A percentile compares a stretch with the other conserved stretches of the same genome.
Evolutionary conservation across 768 basidiomycete genomes (phyloP).

Genomic region (Macrolepiota dolichaula): DNA sequence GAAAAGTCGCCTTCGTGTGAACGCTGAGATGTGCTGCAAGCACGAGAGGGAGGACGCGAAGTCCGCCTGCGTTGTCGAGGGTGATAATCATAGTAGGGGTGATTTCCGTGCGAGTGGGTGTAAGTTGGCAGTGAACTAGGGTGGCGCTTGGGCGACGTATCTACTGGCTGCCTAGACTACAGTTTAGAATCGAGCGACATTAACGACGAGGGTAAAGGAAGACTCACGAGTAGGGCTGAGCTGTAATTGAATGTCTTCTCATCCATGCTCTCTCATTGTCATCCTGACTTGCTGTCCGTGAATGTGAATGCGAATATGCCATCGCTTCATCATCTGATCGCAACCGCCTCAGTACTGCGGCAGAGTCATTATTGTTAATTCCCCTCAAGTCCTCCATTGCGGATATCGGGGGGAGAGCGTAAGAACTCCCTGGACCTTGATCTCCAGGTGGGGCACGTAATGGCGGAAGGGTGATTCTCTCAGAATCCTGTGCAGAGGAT

Average conservation of each 20-base stretch:
- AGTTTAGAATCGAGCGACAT: background rate
- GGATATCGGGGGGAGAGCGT: conserved; percentile 66
- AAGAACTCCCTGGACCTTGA: conserved; percentile 29
- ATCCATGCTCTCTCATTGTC: conserved; percentile 28
- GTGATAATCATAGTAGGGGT: conserved; percentile 20
- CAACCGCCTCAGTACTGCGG: conserved; percentile 64
- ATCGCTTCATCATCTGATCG: conserved; percentile 45
- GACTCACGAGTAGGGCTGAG: conserved; percentile 27
- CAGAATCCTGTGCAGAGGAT: conserved; percentile 24
- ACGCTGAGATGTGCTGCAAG: conserved; percentile 14
- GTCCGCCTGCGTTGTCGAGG: background rate
- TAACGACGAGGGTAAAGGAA: background rate
- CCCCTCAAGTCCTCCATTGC: conserved; percentile 63
- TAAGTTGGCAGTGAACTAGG: conserved; percentile 27
- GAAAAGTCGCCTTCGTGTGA: conserved; percentile 30
- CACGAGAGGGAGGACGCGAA: conserved; percentile 6
- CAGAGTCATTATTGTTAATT: conserved; percentile 49
- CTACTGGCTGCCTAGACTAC: conserved; percentile 18
- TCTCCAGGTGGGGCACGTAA: conserved; percentile 29
- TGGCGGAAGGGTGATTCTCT: conserved; percentile 39
- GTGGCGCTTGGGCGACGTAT: conserved; percentile 20
- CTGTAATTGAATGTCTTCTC: conserved; percentile 42
- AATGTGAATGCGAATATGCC: conserved; percentile 15
- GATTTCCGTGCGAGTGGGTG: conserved; percentile 20
- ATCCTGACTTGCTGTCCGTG: conserved; percentile 18